Conservation (phyloP, 345 rosid species). For the Acer saccharum region DNA sequence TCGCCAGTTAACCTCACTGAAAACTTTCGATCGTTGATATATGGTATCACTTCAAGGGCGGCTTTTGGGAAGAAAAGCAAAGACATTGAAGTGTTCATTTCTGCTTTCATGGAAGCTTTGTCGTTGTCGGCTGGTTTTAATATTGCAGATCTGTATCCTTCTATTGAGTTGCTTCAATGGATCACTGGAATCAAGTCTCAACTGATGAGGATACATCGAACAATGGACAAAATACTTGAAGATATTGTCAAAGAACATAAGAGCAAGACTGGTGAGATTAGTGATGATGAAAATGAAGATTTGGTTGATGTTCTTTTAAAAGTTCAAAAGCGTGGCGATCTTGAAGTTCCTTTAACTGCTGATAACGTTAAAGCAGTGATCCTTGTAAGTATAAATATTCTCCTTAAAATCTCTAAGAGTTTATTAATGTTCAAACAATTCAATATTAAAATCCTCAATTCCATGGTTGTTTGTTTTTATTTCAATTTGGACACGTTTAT, state of each 20-base stretch:
- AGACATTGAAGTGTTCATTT: conserved; percentile 24
- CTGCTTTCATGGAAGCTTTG: not conserved
- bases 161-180: conserved; percentile 19
- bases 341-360: conserved; percentile 12
- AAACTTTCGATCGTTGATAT: conserved; percentile 15
- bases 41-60: conserved; percentile 18
- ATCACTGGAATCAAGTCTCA: conserved; percentile 18
- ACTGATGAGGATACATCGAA: conserved; percentile 19
- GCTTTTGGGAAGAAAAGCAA: conserved; percentile 30
- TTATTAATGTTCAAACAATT: too few species aligned
- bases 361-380: conserved; percentile 41
- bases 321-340: conserved; percentile 10
- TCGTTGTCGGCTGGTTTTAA: conserved; percentile 19
- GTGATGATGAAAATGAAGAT: conserved; percentile 8
- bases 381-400: conserved; percentile 16
- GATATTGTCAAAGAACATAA: conserved; percentile 20
- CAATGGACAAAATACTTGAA: conserved; percentile 21
- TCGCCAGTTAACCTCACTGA: conserved; percentile 25
- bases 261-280: too few species aligned
- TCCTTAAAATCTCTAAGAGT: too few species aligned
- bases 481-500: too few species aligned
- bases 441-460: too few species aligned
- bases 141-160: conserved; percentile 31
- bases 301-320: conserved; percentile 24
- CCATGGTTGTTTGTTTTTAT: too few species aligned